Base-by-base conservation (phyloP, 1,284 basidiomycete species). In the Rhodotorula sp. region DNA sequence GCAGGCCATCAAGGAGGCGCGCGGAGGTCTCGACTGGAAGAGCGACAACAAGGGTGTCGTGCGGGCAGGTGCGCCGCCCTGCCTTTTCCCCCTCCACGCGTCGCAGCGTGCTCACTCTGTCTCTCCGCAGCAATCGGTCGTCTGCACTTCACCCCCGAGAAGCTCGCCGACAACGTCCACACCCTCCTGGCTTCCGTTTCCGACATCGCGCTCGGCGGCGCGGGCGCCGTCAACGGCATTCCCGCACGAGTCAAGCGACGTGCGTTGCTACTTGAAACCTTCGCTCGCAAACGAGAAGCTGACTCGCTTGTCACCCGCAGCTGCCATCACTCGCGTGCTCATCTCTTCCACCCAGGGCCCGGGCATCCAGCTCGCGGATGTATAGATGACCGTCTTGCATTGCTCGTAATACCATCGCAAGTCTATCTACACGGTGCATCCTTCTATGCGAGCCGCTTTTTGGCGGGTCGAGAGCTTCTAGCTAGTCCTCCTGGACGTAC, bases 1-100 rank as follows among this genome's bases (percentile, higher is more conserved):
- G 21, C 88, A 88, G 21, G 93, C 91, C 70, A 89, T 99, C 70
- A 85, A 87, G 76, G 88, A 89, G 71, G 86, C 96, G 44, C 88
- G 89, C 66, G 92, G 91, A 17, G 90, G 89, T 17, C 88, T 90
- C 68, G 93, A 97, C 80, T 99, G 95, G 94, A 91, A 89, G 81
- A 91, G 92, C 17, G 93, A 98, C 83, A 90, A 91, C 80, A 83
- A 86, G 46, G 95, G 95, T 21, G 89, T 90, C 42, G 92, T 97
- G 67, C 87, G 91, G 61, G 87, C 90, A 55, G 73, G 73, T 71
- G 58, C 46, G 74, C 34, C 5, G 4, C 16, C 19, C 34, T 53
- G 52, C 7, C 27, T 25, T 25, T 19, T 54, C 9, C 16, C 21
- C 21, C 0, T 50, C 19, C 48, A 42, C 13, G 21, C 41, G 19